Base-by-base conservation (phyloP, 106 monocot genomes). In the Platanthera guangdongensis region DNA sequence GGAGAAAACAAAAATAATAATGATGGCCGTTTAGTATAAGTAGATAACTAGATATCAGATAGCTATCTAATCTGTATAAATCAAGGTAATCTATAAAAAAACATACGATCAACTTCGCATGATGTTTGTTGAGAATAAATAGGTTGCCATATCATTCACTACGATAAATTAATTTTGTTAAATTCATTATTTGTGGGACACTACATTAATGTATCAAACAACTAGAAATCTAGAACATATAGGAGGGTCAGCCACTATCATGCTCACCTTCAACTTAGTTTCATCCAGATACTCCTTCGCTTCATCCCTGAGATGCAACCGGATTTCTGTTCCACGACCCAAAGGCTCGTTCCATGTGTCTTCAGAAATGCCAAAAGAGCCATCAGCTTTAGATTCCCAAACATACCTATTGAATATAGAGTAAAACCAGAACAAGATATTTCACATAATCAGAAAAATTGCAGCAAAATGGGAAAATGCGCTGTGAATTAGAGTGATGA, bases 341-440 rank as follows among this genome's bases (percentile, higher is more conserved):
- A 99, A 73, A n/a, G 97, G 97, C 51, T 99, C 97, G 74, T 99
- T 94, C 91, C 91, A 91, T 69, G 92, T 85, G 78, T 99, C 97
- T 83, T 99, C 97, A 53, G 97, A 94, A 47, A 99, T 85, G 15
- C 94, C 91, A 81, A 99, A 99, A 32, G 97, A 82, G 4, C 97
- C 97, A 82, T 99, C 97, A 30, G 97, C 97, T 83, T 99, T 99
- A 50, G 97, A 99, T 71, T 99, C 97, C 97, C 97, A 99, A 1
- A 99, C 94, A 80, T 94, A 87, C 74, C 97, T 99, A 22, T 25
- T 14, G 45, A 22, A 46, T 16, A 9, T 51, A 52, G 32, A 10
- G 4, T 10, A 47, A n/a, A 70, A 70, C 70, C 46, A 6, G 13
- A 8, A 62, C 18, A 62, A 0, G 10, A 62, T 62, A n/a, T 39